A percentile compares a stretch with the other conserved stretches of the same genome.
These are phyloP conservation scores for Scleroderma citrinum DNA, from an alignment of 768 basidiomycete genomes.

Conservation along the genomic window DNA sequence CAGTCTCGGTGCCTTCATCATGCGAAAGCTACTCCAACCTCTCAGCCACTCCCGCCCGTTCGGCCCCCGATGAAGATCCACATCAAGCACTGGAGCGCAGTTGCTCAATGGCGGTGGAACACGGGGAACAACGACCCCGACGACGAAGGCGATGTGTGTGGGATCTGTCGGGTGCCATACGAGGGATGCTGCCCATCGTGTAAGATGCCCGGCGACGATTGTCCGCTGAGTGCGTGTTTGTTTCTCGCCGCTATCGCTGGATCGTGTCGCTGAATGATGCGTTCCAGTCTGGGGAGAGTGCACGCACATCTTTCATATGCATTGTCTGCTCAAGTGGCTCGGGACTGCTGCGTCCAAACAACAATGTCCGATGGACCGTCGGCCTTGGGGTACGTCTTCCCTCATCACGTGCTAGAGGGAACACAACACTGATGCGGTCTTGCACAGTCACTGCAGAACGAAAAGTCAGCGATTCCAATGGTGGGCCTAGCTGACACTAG, in stretches of 20 bases:
- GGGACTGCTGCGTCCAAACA: constrained; percentile 84
- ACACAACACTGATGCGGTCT: neutral
- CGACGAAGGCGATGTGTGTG: constrained; percentile 65
- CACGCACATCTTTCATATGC: constrained; percentile 97
- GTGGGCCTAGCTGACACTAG: neutral
- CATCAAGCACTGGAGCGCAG: constrained; percentile 82
- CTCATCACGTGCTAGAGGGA: neutral
- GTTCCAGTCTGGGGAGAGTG: constrained; percentile 95
- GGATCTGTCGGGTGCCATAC: constrained; percentile 86
- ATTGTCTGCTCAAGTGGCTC: constrained; percentile 96
- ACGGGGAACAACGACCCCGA: constrained; percentile 31
- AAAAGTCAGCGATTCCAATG: constrained; percentile 30
- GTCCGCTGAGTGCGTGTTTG: constrained; percentile 69
- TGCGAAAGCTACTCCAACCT: neutral
- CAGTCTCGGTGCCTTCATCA: neutral
- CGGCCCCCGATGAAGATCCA: constrained; percentile 61
- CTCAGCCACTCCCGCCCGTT: neutral
- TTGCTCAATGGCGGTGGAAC: constrained; percentile 89
- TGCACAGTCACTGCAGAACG: constrained; percentile 48
- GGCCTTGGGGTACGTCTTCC: constrained; percentile 74
- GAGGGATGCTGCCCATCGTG: constrained; percentile 96
- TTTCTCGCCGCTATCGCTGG: neutral
- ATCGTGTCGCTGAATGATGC: constrained; percentile 12
- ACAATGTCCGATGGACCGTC: constrained; percentile 97
- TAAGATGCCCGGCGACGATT: constrained; percentile 95